phyloP scores from a whole-genome alignment of 306 rosid species.

The Parietaria judaica region DNA sequence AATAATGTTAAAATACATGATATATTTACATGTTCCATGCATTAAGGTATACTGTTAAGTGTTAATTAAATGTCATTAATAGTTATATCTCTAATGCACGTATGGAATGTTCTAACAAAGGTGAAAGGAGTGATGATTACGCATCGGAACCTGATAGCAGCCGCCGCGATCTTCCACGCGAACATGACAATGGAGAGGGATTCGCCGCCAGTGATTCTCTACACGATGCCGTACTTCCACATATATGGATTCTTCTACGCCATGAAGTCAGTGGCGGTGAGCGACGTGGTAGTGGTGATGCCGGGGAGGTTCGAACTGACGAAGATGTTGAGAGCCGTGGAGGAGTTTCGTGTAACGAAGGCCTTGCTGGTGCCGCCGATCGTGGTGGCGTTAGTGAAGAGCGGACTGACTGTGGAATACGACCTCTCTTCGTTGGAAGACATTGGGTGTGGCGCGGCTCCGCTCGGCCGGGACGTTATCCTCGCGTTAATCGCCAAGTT shows the following conservation, averaged over 20 bases:
- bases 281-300: slow-evolving; percentile 34
- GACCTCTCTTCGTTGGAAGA: slow-evolving; percentile 30
- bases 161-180: slow-evolving; percentile 11
- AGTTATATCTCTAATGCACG: too few relatives aligned
- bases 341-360: slow-evolving; percentile 31
- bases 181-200: slow-evolving; percentile 6
- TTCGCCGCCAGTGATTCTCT: slow-evolving; percentile 26
- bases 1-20: too few relatives aligned
- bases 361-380: slow-evolving; percentile 30
- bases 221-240: slow-evolving; percentile 41
- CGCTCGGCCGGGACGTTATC: slow-evolving; percentile 25
- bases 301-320: slow-evolving; percentile 31
- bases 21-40: too few relatives aligned
- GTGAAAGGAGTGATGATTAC: slow-evolving; percentile 46
- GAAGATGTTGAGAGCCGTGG: slow-evolving; percentile 36
- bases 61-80: too few relatives aligned
- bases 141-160: slow-evolving; percentile 35
- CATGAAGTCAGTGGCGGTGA: slow-evolving; percentile 24
- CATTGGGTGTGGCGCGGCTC: slow-evolving; percentile 34
- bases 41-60: too few relatives aligned
- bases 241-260: slow-evolving; percentile 32
- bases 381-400: slow-evolving; percentile 32
- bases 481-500: slow-evolving; percentile 33
- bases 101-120: too few relatives aligned
- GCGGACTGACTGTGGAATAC: slow-evolving; percentile 12